phyloP scores from a whole-genome alignment of 2,329 filamentous ascomycete species.

The Venturia carpophila region DNA sequence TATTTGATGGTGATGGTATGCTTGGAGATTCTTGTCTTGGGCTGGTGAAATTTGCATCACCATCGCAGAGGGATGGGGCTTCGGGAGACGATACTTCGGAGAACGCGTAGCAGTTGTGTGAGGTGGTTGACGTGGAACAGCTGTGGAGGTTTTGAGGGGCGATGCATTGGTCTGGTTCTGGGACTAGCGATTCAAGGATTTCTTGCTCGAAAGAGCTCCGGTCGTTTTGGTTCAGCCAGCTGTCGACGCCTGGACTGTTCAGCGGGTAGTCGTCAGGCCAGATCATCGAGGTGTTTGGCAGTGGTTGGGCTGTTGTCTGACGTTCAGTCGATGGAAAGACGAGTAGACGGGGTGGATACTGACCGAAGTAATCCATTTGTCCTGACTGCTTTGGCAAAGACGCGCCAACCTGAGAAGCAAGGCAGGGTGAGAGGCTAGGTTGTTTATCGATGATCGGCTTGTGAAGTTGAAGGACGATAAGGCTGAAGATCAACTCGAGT shows the following conservation, averaged over 20 bases:
- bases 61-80: neutral
- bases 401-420: neutral
- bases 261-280: neutral
- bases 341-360: neutral
- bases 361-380: neutral
- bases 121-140: neutral
- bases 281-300: neutral
- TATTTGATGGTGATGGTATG: neutral
- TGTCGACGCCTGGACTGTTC: neutral
- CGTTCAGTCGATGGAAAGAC: neutral
- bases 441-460: neutral
- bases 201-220: neutral
- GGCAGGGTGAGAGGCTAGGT: neutral
- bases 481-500: neutral
- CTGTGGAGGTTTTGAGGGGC: neutral
- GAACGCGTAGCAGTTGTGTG: neutral
- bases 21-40: neutral
- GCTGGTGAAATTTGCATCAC: neutral
- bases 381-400: neutral
- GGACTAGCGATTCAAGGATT: neutral
- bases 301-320: neutral
- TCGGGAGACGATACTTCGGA: neutral
- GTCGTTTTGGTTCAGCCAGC: slow-evolving; percentile 5
- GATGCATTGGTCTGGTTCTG: neutral
- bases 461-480: neutral